Evolutionary conservation across 1,284 basidiomycete species (phyloP).

Genomic region (Sanghuangporus baumii): DNA sequence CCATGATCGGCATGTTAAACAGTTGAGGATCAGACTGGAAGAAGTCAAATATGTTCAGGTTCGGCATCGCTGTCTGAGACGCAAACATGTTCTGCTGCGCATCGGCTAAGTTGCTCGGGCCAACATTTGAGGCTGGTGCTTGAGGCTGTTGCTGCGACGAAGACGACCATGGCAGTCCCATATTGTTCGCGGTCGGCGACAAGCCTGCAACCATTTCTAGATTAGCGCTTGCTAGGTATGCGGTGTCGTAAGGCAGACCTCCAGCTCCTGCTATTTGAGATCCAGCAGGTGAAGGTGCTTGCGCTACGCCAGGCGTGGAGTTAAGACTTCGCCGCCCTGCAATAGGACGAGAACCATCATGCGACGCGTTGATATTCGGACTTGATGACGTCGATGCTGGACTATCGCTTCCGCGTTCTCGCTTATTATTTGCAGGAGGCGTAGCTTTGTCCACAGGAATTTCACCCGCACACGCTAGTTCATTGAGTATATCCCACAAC

Average conservation of each 20-base stretch:
- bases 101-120: background rate
- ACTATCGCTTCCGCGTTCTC: constrained; percentile 53
- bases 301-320: background rate
- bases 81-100: constrained; percentile 3
- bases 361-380: constrained; percentile 20
- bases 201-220: constrained; percentile 10
- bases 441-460: constrained; percentile 53
- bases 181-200: background rate
- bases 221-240: constrained; percentile 9
- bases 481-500: constrained; percentile 57
- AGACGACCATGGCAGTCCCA: background rate
- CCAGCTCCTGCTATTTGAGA: constrained; percentile 5
- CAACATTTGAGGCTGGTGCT: background rate
- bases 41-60: constrained; percentile 18
- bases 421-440: constrained; percentile 44
- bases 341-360: constrained; percentile 24
- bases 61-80: constrained; percentile 10
- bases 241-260: constrained; percentile 13
- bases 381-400: constrained; percentile 22
- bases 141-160: background rate
- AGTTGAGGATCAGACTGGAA: constrained; percentile 14
- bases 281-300: background rate
- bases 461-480: constrained; percentile 61
- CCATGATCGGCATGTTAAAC: constrained; percentile 15
- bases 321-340: constrained; percentile 23